Percentiles rank a stretch among this genome's conserved stretches.
Conservation (phyloP, 148 eudicot species). For the Gaultheria prostrata region DNA sequence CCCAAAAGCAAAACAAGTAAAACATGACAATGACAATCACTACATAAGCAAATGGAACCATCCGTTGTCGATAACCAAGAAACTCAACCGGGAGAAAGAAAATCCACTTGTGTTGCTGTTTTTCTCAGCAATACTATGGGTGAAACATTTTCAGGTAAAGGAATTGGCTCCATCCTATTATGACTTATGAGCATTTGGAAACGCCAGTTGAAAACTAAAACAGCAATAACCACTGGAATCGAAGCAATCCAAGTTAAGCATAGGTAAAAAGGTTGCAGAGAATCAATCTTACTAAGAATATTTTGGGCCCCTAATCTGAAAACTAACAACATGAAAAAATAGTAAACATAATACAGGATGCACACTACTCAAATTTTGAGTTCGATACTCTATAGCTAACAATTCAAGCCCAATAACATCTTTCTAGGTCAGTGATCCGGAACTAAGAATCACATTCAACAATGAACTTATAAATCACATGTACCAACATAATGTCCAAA, state of each 20-base stretch:
- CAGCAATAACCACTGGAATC: neutral
- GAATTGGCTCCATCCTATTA: neutral
- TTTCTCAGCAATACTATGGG: neutral
- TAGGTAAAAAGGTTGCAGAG: neutral
- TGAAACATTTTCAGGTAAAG: neutral
- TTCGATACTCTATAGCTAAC: no score
- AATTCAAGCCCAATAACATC: neutral
- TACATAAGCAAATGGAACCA: neutral
- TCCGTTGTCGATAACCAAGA: neutral
- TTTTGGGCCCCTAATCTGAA: neutral
- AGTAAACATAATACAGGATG: neutral
- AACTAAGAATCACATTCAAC: constrained; percentile 1
- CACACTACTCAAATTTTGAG: neutral
- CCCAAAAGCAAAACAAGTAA: neutral
- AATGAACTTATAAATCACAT: neutral
- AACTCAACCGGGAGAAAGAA: neutral
- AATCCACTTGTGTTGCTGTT: no score
- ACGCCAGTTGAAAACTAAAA: neutral
- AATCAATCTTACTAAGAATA: neutral
- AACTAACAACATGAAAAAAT: neutral
- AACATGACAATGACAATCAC: neutral
- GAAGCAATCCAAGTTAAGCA: neutral
- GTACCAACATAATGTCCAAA: neutral
- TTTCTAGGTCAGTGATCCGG: neutral
- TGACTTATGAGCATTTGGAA: neutral